phyloP scores from a whole-genome alignment of 176 grass and related monocot species.

The Luzula sylvatica region DNA sequence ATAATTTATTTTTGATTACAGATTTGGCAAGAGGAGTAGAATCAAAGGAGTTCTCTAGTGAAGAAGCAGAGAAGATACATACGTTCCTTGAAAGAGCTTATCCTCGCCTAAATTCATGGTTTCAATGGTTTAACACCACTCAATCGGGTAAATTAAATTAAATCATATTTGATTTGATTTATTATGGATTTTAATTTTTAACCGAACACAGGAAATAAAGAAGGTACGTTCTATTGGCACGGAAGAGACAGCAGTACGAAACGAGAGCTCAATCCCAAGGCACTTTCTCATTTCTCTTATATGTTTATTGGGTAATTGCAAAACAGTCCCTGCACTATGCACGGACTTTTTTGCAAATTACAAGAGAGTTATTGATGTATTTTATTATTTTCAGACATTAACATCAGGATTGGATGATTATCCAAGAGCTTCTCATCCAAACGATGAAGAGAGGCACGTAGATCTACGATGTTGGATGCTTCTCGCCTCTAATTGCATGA shows the following conservation, averaged over 20 bases:
- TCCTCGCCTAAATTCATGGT: constrained; percentile 73
- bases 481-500: constrained; percentile 81
- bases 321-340: too few relatives aligned
- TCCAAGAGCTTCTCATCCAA: constrained; percentile 92
- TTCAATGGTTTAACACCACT: constrained; percentile 91
- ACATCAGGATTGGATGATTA: constrained; percentile 96
- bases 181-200: too few relatives aligned
- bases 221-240: constrained; percentile 95
- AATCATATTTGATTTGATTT: neutral
- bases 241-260: constrained; percentile 78
- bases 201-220: constrained; percentile 51
- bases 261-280: constrained; percentile 91
- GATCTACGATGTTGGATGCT: constrained; percentile 96
- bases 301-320: too few relatives aligned
- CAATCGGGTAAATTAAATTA: constrained; percentile 58
- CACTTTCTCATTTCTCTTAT: too few relatives aligned
- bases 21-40: constrained; percentile 65
- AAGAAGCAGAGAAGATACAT: constrained; percentile 62
- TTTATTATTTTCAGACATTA: constrained; percentile 85
- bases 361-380: too few relatives aligned
- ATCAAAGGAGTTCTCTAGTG: constrained; percentile 45
- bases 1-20: constrained; percentile 15
- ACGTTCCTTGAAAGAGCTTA: constrained; percentile 79
- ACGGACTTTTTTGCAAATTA: too few relatives aligned
- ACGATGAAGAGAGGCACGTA: constrained; percentile 81